These are phyloP conservation scores for Wallacemonas sp. DNA, from an alignment of 208 protist species.

Conservation along the genomic window DNA sequence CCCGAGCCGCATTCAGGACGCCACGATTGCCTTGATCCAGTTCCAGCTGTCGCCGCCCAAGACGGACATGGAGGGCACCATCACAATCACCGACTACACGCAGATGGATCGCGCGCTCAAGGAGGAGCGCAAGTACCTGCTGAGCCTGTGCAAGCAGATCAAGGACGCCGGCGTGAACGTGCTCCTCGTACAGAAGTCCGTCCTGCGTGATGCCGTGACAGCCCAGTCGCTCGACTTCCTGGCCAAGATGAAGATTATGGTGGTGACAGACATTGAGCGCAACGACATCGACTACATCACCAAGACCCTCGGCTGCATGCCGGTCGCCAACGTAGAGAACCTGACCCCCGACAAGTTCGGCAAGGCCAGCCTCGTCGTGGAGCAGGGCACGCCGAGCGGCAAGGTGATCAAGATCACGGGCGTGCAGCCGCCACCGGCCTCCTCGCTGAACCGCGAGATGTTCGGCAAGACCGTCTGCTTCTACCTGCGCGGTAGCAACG, in stretches of 20 bases:
- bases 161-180: slow-evolving; percentile 98
- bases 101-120: slow-evolving; percentile 98
- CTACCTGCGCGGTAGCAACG: slow-evolving; percentile 96
- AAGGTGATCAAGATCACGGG: slow-evolving; percentile 97
- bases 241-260: slow-evolving; percentile 99
- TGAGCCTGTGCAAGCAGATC: slow-evolving; percentile 98
- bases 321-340: slow-evolving; percentile 96
- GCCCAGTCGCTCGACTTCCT: slow-evolving; percentile 98
- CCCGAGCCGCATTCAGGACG: slow-evolving; percentile 93
- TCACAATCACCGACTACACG: slow-evolving; percentile 96
- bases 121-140: slow-evolving; percentile 98
- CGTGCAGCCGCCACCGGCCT: slow-evolving; percentile 59
- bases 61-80: slow-evolving; percentile 96
- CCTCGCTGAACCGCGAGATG: slow-evolving; percentile 46
- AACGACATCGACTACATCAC: slow-evolving; percentile 99
- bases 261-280: slow-evolving; percentile 99
- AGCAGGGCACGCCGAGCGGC: slow-evolving; percentile 87
- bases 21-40: slow-evolving; percentile 99
- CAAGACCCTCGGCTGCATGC: slow-evolving; percentile 96
- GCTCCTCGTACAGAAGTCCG: slow-evolving; percentile 99
- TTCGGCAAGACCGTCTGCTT: slow-evolving; percentile 95
- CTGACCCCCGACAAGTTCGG: slow-evolving; percentile 98
- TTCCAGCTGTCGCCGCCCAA: slow-evolving; percentile 99
- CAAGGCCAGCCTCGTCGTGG: slow-evolving; percentile 93
- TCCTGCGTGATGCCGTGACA: slow-evolving; percentile 98